Conservation (phyloP, 441 rosid genomes). For the Gossypium trilobum region DNA sequence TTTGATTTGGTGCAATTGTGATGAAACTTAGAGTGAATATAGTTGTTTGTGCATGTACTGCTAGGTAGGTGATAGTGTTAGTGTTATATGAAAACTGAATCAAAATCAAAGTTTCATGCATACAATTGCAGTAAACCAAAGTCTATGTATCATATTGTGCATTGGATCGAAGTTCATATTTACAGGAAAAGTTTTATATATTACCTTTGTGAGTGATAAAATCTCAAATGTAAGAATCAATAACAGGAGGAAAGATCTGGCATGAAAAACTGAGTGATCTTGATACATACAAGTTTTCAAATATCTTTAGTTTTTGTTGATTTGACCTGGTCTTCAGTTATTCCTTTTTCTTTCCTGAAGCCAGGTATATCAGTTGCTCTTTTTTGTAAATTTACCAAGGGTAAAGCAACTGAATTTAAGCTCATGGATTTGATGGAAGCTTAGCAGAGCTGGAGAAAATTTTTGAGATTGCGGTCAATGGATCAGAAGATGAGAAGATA, state of each 20-base stretch:
- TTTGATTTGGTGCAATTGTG: neutral
- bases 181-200: neutral
- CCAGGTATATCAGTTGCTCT: conserved; percentile 62
- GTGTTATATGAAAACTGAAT: neutral
- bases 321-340: conserved; percentile 55
- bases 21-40: neutral
- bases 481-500: conserved; percentile 59
- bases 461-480: conserved; percentile 59
- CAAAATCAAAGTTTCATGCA: neutral
- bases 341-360: conserved; percentile 59
- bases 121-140: neutral
- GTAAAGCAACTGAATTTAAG: conserved; percentile 63
- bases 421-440: conserved; percentile 78
- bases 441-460: conserved; percentile 73
- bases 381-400: conserved; percentile 59
- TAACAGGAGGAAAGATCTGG: neutral
- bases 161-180: neutral
- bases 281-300: conserved; percentile 14
- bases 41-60: neutral
- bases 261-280: conserved; percentile 8
- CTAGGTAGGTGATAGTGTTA: neutral
- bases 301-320: conserved; percentile 26
- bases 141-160: neutral
- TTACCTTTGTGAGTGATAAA: neutral
- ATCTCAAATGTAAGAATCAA: neutral